Evolutionary conservation across 257 asterid species (phyloP).

Genomic region (Coffea canephora): DNA sequence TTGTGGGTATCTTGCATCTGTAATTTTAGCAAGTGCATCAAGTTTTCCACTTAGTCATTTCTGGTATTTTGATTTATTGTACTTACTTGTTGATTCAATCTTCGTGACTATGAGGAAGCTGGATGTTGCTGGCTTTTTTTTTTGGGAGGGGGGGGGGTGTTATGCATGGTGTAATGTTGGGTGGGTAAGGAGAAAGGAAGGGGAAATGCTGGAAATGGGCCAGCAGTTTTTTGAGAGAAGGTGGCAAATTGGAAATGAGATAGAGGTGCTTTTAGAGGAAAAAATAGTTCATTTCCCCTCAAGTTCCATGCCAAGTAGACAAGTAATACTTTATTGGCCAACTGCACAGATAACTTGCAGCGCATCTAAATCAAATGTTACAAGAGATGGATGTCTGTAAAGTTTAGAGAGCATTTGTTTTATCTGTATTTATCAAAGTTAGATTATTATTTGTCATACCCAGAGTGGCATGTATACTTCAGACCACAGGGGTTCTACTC

Average conservation of each 20-base stretch:
- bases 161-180: background rate
- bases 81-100: background rate
- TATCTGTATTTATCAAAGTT: no score
- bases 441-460: background rate
- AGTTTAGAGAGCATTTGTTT: background rate
- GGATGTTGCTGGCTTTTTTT: no score
- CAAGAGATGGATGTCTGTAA: background rate
- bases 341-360: background rate
- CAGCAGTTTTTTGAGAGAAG: background rate
- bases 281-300: background rate
- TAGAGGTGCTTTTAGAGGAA: background rate
- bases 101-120: constrained; percentile 5
- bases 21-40: background rate
- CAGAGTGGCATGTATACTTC: background rate
- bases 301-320: background rate
- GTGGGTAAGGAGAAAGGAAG: background rate
- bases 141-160: background rate
- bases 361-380: background rate
- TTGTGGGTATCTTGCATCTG: background rate
- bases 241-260: background rate
- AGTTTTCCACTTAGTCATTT: background rate
- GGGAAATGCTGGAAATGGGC: background rate
- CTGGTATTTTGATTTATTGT: background rate
- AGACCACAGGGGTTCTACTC: background rate
- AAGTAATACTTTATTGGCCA: background rate